phyloP scores from a whole-genome alignment of 345 rosid genomes.

The Eucalyptus grandis region DNA sequence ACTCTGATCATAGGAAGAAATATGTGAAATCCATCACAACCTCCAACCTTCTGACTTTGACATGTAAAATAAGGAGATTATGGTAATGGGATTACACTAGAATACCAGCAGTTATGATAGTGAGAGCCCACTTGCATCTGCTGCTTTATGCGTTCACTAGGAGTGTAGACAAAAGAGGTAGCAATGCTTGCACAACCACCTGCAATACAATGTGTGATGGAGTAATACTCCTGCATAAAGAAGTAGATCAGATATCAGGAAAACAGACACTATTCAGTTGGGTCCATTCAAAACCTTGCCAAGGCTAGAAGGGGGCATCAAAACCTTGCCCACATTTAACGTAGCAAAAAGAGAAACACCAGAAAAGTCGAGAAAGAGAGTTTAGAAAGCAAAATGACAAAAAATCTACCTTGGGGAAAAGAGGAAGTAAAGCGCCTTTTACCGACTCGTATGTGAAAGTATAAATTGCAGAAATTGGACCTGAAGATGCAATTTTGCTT shows the following conservation, averaged over 20 bases:
- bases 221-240: conserved; percentile 55
- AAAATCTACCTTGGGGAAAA: conserved; percentile 50
- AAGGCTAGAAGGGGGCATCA: neutral
- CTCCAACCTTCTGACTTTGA: neutral
- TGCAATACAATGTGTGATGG: conserved; percentile 73
- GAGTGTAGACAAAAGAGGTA: conserved; percentile 84
- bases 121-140: conserved; percentile 93
- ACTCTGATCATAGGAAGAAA: neutral
- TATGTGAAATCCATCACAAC: neutral
- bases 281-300: neutral
- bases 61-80: neutral
- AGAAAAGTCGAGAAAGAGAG: neutral
- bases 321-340: neutral
- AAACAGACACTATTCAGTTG: neutral
- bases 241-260: neutral
- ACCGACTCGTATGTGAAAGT: conserved; percentile 82
- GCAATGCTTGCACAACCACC: conserved; percentile 94
- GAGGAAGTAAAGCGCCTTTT: conserved; percentile 74
- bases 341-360: neutral
- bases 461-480: conserved; percentile 89
- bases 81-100: neutral
- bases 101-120: conserved; percentile 79
- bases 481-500: conserved; percentile 82
- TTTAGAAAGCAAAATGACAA: neutral
- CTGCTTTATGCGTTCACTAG: conserved; percentile 89